A percentile compares a stretch with the other conserved stretches of the same genome.
Conservation (phyloP, 768 basidiomycete genomes). For the Termitomyces sp. region DNA sequence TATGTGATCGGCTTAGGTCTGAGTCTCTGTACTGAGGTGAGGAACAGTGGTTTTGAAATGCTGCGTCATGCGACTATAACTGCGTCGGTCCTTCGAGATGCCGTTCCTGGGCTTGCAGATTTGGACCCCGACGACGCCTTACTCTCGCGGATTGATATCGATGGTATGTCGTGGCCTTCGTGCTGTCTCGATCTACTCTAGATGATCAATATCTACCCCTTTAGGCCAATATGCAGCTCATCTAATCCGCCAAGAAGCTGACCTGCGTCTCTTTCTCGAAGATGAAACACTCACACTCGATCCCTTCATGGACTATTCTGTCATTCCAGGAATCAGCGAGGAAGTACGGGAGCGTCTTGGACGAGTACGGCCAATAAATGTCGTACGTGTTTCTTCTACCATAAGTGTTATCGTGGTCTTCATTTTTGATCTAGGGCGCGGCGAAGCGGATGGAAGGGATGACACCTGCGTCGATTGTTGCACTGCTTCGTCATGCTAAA, state of each 20-base stretch:
- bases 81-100: slow-evolving; percentile 33
- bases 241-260: slow-evolving; percentile 69
- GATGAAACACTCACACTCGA: slow-evolving; percentile 75
- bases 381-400: background rate
- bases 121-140: slow-evolving; percentile 65
- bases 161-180: background rate
- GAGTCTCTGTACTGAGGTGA: background rate
- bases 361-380: slow-evolving; percentile 49
- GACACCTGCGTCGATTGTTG: slow-evolving; percentile 76
- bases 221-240: slow-evolving; percentile 62
- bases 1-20: slow-evolving; percentile 15
- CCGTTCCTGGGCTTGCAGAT: slow-evolving; percentile 47
- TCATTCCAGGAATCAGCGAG: slow-evolving; percentile 65
- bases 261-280: slow-evolving; percentile 67
- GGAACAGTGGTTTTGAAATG: slow-evolving; percentile 68
- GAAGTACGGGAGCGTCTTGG: slow-evolving; percentile 71
- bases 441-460: slow-evolving; percentile 93
- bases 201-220: background rate
- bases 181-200: too few relatives aligned
- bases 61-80: slow-evolving; percentile 58
- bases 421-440: slow-evolving; percentile 55
- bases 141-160: slow-evolving; percentile 7
- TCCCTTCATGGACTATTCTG: slow-evolving; percentile 64
- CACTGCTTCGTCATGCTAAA: slow-evolving; percentile 63
- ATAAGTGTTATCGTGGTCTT: background rate